These are phyloP conservation scores for Kazachstania martiniae DNA, from an alignment of 805 yeast species.

Conservation along the genomic window DNA sequence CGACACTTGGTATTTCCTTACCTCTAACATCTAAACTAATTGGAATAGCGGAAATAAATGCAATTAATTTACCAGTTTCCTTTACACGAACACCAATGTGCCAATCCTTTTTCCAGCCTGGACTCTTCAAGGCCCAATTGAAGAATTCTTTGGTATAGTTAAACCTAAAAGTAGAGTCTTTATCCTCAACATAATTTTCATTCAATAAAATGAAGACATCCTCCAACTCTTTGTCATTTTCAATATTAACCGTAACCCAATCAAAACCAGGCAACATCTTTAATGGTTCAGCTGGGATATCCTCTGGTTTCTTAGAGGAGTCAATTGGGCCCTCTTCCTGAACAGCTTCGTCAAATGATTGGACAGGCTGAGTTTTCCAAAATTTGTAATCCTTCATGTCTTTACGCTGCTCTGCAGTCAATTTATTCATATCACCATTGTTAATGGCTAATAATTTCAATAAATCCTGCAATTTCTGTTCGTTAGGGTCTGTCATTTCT, in stretches of 20 bases:
- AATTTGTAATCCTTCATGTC: conserved; percentile 86
- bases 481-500: conserved; percentile 12
- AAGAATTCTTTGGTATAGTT: conserved; percentile 75
- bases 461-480: conserved; percentile 38
- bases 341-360: conserved; percentile 57
- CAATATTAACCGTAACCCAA: conserved; percentile 74
- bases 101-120: conserved; percentile 88
- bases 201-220: conserved; percentile 74
- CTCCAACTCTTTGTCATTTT: conserved; percentile 42
- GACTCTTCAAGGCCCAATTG: conserved; percentile 88
- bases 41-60: conserved; percentile 89
- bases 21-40: conserved; percentile 51
- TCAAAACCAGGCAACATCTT: conserved; percentile 73
- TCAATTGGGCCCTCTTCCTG: conserved; percentile 78
- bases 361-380: conserved; percentile 97
- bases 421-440: conserved; percentile 33
- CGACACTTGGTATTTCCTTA: conserved; percentile 52
- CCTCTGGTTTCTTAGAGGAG: conserved; percentile 49
- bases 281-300: conserved; percentile 60
- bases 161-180: conserved; percentile 84
- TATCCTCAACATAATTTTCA: conserved; percentile 91
- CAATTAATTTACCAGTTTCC: conserved; percentile 66
- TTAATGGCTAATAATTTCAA: conserved; percentile 30
- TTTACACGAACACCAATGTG: conserved; percentile 87
- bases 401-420: conserved; percentile 49